Base-by-base conservation (phyloP, 2,329 filamentous ascomycete genomes). In the Colletotrichum zoysiae region DNA sequence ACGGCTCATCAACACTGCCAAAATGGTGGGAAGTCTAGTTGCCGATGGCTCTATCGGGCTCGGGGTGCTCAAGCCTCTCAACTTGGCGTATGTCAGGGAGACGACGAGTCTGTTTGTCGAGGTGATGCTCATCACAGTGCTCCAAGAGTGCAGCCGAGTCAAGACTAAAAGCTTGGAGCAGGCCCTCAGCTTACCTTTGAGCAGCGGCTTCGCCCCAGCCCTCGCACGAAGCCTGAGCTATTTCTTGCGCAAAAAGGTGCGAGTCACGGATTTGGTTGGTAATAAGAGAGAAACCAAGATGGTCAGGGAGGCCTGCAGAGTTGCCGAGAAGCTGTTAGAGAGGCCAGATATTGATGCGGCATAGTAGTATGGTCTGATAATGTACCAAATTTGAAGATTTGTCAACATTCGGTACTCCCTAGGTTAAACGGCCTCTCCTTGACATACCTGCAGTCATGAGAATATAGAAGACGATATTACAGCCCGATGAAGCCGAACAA, bases 71-170 rank as follows among this genome's bases (percentile, higher is more conserved):
- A 91, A 93, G 81, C 90, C 90, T 20, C 87, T 98, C 56, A 95
- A 96, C 74, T 89, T 98, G 65, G 88, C 90, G 0, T 93, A 93
- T 75, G 81, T 97, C 62, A 93, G 94, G 78, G 84, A 89, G 9
- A 95, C 92, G 82, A 94, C 93, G 0, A 90, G 88, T 68, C 89
- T 89, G 33, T 96, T 98, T 78, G 86, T 95, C 57, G 94, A 98
- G 80, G 84, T 96, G 9, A 82, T 98, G 75, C 85, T 98, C 20
- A 90, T 96, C 60, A 92, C 90, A 2, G 81, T 95, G 16, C 88
- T 98, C 42, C 86, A 93, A 57, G 88, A 92, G 75, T 90, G 90
- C 20, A 55, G 48, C 44, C 66, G 57, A 11, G 67, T 81, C 67
- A 79, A 83, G 71, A 78, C 80, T 40, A 83, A 86, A 66, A 82